Conservation (phyloP, 345 rosid genomes). For the Moricandia arvensis region DNA sequence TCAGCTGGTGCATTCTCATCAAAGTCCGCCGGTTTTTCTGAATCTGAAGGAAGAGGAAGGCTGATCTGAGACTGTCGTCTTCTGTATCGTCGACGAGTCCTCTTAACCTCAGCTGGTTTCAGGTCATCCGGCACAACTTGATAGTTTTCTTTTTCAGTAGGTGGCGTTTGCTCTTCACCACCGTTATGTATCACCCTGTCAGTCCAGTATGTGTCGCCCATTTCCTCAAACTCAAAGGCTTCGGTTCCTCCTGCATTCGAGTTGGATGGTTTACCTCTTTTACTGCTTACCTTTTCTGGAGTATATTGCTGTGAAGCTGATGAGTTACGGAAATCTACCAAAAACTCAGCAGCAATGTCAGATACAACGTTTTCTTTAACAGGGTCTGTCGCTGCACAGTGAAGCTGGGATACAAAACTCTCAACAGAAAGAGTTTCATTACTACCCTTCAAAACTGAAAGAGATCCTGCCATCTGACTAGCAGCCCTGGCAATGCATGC, state of each 20-base stretch:
- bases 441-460: conserved; percentile 52
- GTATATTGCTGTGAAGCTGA: too few species aligned
- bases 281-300: conserved; percentile 41
- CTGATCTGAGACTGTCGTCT: conserved; percentile 56
- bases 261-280: conserved; percentile 50
- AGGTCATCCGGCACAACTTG: conserved; percentile 50
- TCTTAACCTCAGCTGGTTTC: conserved; percentile 49
- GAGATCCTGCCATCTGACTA: conserved; percentile 80
- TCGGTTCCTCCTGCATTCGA: conserved; percentile 46
- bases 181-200: conserved; percentile 84
- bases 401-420: conserved; percentile 64
- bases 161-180: conserved; percentile 66
- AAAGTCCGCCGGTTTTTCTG: conserved; percentile 50
- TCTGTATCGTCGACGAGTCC: conserved; percentile 54
- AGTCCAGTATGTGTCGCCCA: conserved; percentile 95
- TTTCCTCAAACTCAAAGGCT: conserved; percentile 83
- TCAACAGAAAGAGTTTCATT: conserved; percentile 61
- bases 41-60: conserved; percentile 8
- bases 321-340: conserved; percentile 74
- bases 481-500: conserved; percentile 89
- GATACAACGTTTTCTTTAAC: not conserved
- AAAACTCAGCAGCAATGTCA: conserved; percentile 46
- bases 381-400: conserved; percentile 61
- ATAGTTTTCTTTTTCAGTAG: conserved; percentile 47
- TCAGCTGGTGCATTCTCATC: conserved; percentile 77